Conservation (phyloP, 1,284 basidiomycete species). For the Xanthoconium separans region DNA sequence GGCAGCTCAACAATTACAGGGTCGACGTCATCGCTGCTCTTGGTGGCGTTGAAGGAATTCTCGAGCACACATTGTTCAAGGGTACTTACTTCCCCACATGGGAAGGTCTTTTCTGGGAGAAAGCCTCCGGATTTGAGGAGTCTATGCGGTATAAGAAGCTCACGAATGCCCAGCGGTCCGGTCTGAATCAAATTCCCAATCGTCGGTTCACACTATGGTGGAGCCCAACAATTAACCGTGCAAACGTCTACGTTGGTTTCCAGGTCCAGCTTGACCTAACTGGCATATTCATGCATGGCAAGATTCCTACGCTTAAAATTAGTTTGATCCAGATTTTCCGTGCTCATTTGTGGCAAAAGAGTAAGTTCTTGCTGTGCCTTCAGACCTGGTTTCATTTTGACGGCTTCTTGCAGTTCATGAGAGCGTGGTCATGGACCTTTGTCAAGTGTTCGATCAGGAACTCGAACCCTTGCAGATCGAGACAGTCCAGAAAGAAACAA, state of each 20-base stretch:
- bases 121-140: slow-evolving; percentile 92
- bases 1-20: slow-evolving; percentile 98
- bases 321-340: slow-evolving; percentile 99
- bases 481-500: slow-evolving; percentile 99
- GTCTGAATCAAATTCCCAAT: slow-evolving; percentile 98
- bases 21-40: slow-evolving; percentile 99
- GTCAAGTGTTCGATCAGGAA: slow-evolving; percentile 99
- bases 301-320: slow-evolving; percentile 97
- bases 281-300: slow-evolving; percentile 95
- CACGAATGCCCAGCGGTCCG: slow-evolving; percentile 94
- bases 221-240: slow-evolving; percentile 97
- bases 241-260: slow-evolving; percentile 99
- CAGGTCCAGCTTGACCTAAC: slow-evolving; percentile 98
- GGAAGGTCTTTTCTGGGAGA: slow-evolving; percentile 97
- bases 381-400: slow-evolving; percentile 11
- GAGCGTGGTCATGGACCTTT: slow-evolving; percentile 97
- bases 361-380: slow-evolving; percentile 43
- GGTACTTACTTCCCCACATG: slow-evolving; percentile 94
- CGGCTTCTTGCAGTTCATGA: slow-evolving; percentile 58
- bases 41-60: slow-evolving; percentile 95
- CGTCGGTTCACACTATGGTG: slow-evolving; percentile 99
- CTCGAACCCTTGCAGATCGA: slow-evolving; percentile 98
- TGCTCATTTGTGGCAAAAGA: slow-evolving; percentile 99
- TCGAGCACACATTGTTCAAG: slow-evolving; percentile 98
- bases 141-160: slow-evolving; percentile 98